phyloP scores from a whole-genome alignment of 495 filamentous ascomycete species.

The Penicillium daleae region DNA sequence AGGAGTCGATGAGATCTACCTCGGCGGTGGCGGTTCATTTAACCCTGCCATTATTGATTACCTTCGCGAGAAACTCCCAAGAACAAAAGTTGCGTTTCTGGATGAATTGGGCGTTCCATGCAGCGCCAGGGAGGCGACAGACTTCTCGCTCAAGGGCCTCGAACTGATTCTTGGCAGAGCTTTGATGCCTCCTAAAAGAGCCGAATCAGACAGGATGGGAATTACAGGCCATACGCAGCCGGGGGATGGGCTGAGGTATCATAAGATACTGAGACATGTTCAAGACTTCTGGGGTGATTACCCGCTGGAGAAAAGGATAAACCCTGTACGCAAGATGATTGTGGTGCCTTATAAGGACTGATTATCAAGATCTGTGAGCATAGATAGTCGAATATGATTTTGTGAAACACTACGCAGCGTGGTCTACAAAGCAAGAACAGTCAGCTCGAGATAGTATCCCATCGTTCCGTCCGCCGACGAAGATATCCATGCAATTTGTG shows the following conservation, averaged over 20 bases:
- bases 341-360: neutral
- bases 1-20: constrained; percentile 27
- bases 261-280: neutral
- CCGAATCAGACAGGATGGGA: neutral
- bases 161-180: neutral
- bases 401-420: neutral
- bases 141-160: neutral
- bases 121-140: neutral
- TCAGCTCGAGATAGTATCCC: neutral
- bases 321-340: neutral
- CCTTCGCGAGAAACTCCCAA: constrained; percentile 20
- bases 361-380: constrained; percentile 1
- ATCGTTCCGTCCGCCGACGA: neutral
- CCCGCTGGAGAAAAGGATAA: neutral
- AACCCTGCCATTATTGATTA: constrained; percentile 37
- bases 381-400: neutral
- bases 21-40: constrained; percentile 34
- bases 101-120: neutral
- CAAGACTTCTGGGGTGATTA: neutral
- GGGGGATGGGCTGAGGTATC: neutral
- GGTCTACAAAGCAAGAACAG: neutral
- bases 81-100: neutral
- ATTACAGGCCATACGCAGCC: neutral
- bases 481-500: neutral
- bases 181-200: constrained; percentile 1